A percentile compares a stretch with the other conserved stretches of the same genome.
phyloP scores from a whole-genome alignment of 495 filamentous ascomycete species.

The Aspergillus ellipticus region DNA sequence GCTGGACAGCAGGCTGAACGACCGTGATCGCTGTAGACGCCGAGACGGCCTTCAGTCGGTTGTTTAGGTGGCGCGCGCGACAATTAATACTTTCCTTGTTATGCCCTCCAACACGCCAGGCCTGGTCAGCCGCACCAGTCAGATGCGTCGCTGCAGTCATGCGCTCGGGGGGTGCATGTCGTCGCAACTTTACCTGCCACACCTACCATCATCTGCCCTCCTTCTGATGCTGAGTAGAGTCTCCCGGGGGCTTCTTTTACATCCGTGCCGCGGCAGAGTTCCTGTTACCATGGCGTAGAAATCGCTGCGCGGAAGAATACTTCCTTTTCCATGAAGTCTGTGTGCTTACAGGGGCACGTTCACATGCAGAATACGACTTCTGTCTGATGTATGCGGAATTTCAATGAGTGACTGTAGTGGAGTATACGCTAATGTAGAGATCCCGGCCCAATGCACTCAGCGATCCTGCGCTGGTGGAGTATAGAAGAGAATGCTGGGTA shows the following conservation, averaged over 20 bases:
- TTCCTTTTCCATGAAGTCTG: neutral
- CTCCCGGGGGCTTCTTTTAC: neutral
- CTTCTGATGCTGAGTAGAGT: neutral
- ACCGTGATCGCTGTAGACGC: neutral
- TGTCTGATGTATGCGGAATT: neutral
- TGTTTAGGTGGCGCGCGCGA: neutral
- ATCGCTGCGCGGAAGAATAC: neutral
- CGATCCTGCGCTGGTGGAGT: conserved; percentile 13
- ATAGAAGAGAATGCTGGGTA: neutral
- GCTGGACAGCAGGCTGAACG: neutral
- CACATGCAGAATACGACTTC: neutral
- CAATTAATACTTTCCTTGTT: neutral
- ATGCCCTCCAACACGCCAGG: neutral
- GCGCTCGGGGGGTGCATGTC: conserved; percentile 14
- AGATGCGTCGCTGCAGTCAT: conserved; percentile 14
- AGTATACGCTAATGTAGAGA: conserved; percentile 4
- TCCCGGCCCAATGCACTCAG: conserved; percentile 4
- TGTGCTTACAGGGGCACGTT: neutral
- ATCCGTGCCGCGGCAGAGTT: neutral
- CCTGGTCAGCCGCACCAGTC: conserved; percentile 19
- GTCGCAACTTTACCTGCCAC: conserved; percentile 1
- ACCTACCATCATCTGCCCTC: neutral
- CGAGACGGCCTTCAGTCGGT: no score
- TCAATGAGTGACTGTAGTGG: neutral
- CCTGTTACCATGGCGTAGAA: neutral